A percentile compares a stretch with the other conserved stretches of the same genome.
Conservation (phyloP, 768 basidiomycete genomes). For the Arthromyces matolae region DNA sequence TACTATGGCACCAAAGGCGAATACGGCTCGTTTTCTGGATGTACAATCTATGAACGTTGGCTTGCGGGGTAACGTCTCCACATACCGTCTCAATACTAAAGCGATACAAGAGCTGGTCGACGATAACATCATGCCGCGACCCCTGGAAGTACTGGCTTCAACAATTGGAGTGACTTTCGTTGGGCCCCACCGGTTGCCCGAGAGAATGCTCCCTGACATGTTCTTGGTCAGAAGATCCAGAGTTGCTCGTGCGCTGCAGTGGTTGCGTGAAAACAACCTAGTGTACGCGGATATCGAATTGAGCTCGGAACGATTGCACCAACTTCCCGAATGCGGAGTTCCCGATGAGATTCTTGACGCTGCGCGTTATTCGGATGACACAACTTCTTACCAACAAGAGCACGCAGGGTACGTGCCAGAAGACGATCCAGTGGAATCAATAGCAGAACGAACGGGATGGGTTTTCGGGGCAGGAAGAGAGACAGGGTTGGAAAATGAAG, state of each 20-base stretch:
- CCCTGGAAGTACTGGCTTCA: constrained; percentile 19
- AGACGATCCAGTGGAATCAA: too few species aligned
- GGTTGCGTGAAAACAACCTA: constrained; percentile 30
- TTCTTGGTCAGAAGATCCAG: constrained; percentile 21
- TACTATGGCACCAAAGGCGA: too few species aligned
- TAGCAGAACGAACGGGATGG: too few species aligned
- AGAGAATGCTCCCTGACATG: constrained; percentile 14
- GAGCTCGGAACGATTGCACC: constrained; percentile 13
- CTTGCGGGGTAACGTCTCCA: constrained; percentile 32
- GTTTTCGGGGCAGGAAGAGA: too few species aligned
- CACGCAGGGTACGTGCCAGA: constrained; percentile 27
- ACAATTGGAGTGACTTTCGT: constrained; percentile 30
- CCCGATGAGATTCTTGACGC: constrained; percentile 26
- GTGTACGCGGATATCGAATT: constrained; percentile 23
- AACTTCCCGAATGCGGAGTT: constrained; percentile 29
- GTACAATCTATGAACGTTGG: constrained; percentile 14
- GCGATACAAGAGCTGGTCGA: constrained; percentile 22
- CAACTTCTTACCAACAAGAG: constrained; percentile 21
- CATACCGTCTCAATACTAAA: constrained; percentile 19
- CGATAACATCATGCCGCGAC: constrained; percentile 24
- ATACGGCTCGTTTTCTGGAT: too few species aligned
- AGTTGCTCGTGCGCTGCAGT: constrained; percentile 25
- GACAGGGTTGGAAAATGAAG: too few species aligned
- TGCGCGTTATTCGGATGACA: constrained; percentile 17
- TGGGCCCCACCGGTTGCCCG: constrained; percentile 19